A percentile compares a stretch with the other conserved stretches of the same genome.
These are phyloP conservation scores for Haplographium delicatum DNA, from an alignment of 495 filamentous ascomycete species.

Conservation along the genomic window DNA sequence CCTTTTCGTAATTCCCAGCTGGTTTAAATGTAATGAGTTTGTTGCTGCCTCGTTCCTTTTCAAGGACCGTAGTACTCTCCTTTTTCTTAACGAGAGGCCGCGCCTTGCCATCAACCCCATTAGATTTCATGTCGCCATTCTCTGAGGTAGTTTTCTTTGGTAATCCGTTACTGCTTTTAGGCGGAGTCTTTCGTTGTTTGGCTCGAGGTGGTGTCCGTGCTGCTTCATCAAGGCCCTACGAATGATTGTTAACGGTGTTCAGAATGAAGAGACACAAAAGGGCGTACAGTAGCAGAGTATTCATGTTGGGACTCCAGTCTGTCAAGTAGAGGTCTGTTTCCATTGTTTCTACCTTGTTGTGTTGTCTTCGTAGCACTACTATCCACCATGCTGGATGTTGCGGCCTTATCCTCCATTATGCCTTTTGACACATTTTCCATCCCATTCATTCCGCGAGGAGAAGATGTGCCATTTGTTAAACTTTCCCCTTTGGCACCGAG, in stretches of 20 bases:
- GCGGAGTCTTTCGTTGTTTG: constrained; percentile 20
- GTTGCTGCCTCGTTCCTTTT: constrained; percentile 9
- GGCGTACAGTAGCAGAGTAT: constrained; percentile 15
- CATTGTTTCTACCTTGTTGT: not conserved
- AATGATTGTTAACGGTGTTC: not conserved
- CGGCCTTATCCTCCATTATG: constrained; percentile 4
- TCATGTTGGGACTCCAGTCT: constrained; percentile 18
- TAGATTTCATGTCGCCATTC: constrained; percentile 4
- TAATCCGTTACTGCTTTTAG: constrained; percentile 17
- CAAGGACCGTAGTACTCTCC: constrained; percentile 4
- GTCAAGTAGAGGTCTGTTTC: constrained; percentile 5
- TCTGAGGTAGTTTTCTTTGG: constrained; percentile 10
- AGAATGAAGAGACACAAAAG: not conserved
- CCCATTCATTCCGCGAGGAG: too few species aligned
- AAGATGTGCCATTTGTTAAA: not conserved
- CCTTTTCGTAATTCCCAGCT: constrained; percentile 8
- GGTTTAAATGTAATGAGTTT: constrained; percentile 19
- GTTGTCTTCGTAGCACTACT: constrained; percentile 5
- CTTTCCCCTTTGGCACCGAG: constrained; percentile 2
- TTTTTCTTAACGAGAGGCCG: not conserved
- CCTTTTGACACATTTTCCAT: not conserved
- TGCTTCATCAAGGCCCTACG: constrained; percentile 24
- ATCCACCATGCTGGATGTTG: constrained; percentile 21
- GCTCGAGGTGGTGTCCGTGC: constrained; percentile 16
- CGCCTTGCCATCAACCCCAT: not conserved